Base-by-base conservation (phyloP, 257 asterid genomes). In the Ballota nigra region DNA sequence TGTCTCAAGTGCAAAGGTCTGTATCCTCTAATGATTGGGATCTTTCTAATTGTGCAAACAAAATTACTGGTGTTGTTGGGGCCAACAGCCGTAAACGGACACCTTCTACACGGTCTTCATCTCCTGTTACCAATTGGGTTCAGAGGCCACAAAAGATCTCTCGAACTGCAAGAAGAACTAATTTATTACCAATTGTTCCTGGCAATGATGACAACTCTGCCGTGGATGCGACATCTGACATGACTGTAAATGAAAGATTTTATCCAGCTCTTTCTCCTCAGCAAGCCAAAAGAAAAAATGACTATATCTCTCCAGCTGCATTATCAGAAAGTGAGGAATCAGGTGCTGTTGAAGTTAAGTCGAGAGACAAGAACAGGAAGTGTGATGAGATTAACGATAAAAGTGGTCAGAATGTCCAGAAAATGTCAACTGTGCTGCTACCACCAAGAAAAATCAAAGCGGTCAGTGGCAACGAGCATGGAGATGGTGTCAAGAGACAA, bases 301-400 rank as follows among this genome's bases (percentile, higher is more conserved):
- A 84, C 69, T 80, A 52, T 78, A 81, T 82, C 81, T 83, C 94
- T 59, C 83, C 93, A 3, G 81, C 93, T 81, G 83, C 89, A 51
- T 78, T 90, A 63, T 92, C 96, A 72, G 98, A 90, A 78, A 87
- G 92, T 78, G 98, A 90, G 85, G 97, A 87, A 81, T 89, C 90
- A 31, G 96, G 92, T 66, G 85, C 89, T 79, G 77, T 86, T 75
- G 97, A 92, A 83, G 73, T 79, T 77, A 88, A 82, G 84, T 75
- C 86, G 33, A 85, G 80, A 74, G 89, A 82, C 60, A 86, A 83
- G 87, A 75, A 77, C 81, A 92, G 84, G 80, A 92, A 81, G 74
- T 80, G 78, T 75, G 92, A 83, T 72, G 92, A 79, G 55, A 68
- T 84, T 41, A 91, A 87, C 79, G 96, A 84, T 74, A 88, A 83